Base-by-base conservation (phyloP, 169 alveolate genomes). In the Cryptosporidium xiaoi region DNA sequence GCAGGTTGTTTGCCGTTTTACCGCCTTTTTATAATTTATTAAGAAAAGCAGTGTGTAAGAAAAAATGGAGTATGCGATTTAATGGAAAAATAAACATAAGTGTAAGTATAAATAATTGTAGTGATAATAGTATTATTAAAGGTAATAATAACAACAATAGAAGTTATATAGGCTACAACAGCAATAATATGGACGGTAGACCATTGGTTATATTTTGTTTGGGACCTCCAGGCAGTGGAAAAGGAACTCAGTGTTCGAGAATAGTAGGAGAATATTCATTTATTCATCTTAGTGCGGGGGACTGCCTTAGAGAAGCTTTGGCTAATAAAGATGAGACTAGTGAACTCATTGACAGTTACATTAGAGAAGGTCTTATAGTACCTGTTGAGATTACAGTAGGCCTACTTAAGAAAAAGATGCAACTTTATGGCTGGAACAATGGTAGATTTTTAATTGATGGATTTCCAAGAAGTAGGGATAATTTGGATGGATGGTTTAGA, bases 371-470 rank as follows among this genome's bases (percentile, higher is more conserved):
- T 18, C 83, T 92, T 82, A 95, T 97, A 12, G 99, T 97, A 1
- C 99, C 99, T n/a, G 98, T 94, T 55, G 96, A 94, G 82, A 94
- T 97, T n/a, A 97, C 99, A 16, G 92, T 96, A 36, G 83, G 91
- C 8, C 93, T 97, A 51, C 82, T 97, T 56, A 89, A 90, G 71
- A 94, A 94, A 89, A 97, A 96, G 84, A 96, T 96, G 97, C 93
- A 92, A 53, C 92, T 93, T 33, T 82, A 89, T 13, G 98, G 98
- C 34, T 96, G 98, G 97, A 91, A 90, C 58, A 93, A 92, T 20
- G 91, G 92, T 33, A 91, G 90, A 55, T 94, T 97, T 67, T 82
- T 97, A 31, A 94, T 97, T 66, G 99, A 97, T 90, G 99, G 99
- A 2, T 97, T 96, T 92, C 99, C 99, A 1, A 92, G 99, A 83